These are phyloP conservation scores for Tulasnella sp. DNA, from an alignment of 768 basidiomycete species.

Conservation along the genomic window DNA sequence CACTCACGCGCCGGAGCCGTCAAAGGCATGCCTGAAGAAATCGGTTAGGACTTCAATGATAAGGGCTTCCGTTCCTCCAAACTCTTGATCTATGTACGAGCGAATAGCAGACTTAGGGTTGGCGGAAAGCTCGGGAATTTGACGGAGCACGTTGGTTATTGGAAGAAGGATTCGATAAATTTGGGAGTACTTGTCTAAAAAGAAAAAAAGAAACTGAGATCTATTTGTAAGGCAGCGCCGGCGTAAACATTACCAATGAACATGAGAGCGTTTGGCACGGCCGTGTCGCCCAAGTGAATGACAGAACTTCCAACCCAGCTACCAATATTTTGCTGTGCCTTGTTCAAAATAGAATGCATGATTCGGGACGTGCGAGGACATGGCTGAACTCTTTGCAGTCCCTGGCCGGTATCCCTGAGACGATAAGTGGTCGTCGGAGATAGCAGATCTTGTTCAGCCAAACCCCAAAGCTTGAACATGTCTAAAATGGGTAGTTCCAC, in stretches of 20 bases:
- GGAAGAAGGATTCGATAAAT: conserved; percentile 85
- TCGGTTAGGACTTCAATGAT: conserved; percentile 66
- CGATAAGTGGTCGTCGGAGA: conserved; percentile 68
- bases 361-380: conserved; percentile 83
- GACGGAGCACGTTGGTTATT: conserved; percentile 71
- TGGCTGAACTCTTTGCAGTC: conserved; percentile 81
- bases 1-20: conserved; percentile 66
- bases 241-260: conserved; percentile 52
- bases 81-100: conserved; percentile 75
- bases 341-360: conserved; percentile 82
- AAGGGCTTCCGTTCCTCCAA: conserved; percentile 64
- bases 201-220: neutral
- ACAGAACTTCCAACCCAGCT: conserved; percentile 80
- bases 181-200: conserved; percentile 78
- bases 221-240: neutral
- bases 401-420: conserved; percentile 80
- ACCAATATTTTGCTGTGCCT: conserved; percentile 72
- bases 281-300: conserved; percentile 69
- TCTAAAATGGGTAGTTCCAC: conserved; percentile 37
- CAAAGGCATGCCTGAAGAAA: conserved; percentile 80
- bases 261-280: conserved; percentile 75
- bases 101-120: conserved; percentile 55
- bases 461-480: conserved; percentile 81
- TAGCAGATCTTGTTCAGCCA: conserved; percentile 75
- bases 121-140: conserved; percentile 56